Percentiles rank a stretch among this genome's conserved stretches.
Conservation (phyloP, 106 monocot species). For the Acorus gramineus region DNA sequence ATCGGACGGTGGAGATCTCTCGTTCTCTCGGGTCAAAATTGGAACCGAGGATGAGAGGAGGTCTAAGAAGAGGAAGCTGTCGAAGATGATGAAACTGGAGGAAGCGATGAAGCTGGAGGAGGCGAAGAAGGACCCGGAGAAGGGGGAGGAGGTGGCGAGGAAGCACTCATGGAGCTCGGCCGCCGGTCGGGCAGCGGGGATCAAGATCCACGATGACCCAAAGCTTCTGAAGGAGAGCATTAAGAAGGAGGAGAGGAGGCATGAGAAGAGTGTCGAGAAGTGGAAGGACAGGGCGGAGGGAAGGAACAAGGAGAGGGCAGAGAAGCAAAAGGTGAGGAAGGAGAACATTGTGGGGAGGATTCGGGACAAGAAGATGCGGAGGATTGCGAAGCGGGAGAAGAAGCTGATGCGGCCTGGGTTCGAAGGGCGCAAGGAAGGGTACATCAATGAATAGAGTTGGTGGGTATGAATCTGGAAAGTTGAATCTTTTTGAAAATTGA, state of each 20-base stretch:
- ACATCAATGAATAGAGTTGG: constrained; percentile 27
- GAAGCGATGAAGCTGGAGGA: constrained; percentile 49
- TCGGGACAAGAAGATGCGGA: constrained; percentile 63
- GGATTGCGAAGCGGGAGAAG: constrained; percentile 87
- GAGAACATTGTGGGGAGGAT: constrained; percentile 80
- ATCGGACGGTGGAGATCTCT: constrained; percentile 17
- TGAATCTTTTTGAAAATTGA: too few relatives aligned
- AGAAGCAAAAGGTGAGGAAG: constrained; percentile 60
- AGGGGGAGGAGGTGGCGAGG: constrained; percentile 40
- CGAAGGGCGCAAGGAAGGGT: constrained; percentile 65
- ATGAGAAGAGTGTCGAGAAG: constrained; percentile 56
- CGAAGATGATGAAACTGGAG: constrained; percentile 48
- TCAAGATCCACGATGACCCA: constrained; percentile 77
- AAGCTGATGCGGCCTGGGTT: constrained; percentile 87
- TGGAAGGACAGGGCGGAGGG: constrained; percentile 73
- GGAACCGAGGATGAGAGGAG: constrained; percentile 25
- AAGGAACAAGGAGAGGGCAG: constrained; percentile 23
- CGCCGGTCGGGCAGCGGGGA: constrained; percentile 55
- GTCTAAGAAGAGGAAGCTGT: constrained; percentile 34
- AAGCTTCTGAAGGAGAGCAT: constrained; percentile 70
- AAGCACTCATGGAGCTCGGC: constrained; percentile 74
- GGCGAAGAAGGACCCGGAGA: constrained; percentile 69
- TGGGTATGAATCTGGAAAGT: neutral
- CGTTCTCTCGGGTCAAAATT: constrained; percentile 49
- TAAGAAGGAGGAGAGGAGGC: constrained; percentile 71